Conservation (phyloP, 192 early-diverging fungal species). For the Rhizophagus sp. region DNA sequence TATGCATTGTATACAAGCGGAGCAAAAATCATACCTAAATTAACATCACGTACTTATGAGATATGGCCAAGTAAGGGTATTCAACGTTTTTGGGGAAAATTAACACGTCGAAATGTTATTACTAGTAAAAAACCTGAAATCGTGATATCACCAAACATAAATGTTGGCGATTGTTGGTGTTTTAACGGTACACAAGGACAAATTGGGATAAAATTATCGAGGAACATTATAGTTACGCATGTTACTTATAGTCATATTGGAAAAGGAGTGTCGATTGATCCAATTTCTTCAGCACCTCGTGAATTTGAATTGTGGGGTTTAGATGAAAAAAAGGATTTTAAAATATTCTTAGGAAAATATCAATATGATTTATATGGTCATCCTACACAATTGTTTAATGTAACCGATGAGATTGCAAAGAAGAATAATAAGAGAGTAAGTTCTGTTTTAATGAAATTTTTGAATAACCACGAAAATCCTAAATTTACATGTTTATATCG, state of each 20-base stretch:
- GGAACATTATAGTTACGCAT: background rate
- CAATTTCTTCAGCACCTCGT: conserved; percentile 5
- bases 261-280: conserved; percentile 13
- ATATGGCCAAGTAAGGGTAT: background rate
- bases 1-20: conserved; percentile 17
- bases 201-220: conserved; percentile 13
- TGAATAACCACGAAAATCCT: conserved; percentile 14
- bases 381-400: background rate
- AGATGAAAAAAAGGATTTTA: background rate
- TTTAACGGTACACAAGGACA: conserved; percentile 20
- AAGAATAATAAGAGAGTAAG: background rate
- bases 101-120: background rate
- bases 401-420: background rate
- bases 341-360: conserved; percentile 1
- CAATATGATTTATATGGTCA: conserved; percentile 9
- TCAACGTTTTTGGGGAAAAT: background rate
- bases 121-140: background rate
- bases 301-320: conserved; percentile 31
- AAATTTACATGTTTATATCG: conserved; percentile 23
- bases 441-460: background rate
- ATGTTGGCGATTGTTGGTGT: conserved; percentile 27
- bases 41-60: conserved; percentile 17
- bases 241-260: conserved; percentile 9
- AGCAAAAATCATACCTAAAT: background rate
- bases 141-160: background rate